phyloP scores from a whole-genome alignment of 1,284 basidiomycete species.

The Ustilago xerochloae region DNA sequence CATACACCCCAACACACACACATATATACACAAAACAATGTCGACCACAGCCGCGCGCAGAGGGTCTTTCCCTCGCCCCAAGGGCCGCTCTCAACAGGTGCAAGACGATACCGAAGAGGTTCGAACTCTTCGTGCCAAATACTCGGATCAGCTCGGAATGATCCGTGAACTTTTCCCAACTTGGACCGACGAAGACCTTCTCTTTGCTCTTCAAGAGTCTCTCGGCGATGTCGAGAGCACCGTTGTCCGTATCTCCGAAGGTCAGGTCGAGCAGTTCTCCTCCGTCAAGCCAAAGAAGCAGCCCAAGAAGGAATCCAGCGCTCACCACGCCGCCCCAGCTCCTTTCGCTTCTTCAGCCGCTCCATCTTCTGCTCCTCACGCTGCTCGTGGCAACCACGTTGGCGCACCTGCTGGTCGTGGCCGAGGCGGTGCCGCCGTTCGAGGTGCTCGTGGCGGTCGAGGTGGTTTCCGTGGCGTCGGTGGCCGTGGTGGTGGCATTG shows the following conservation, averaged over 20 bases:
- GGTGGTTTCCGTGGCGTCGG: slow-evolving; percentile 57
- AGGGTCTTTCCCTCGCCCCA: slow-evolving; percentile 52
- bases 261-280: slow-evolving; percentile 83
- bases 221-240: slow-evolving; percentile 80
- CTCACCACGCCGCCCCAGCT: slow-evolving; percentile 23
- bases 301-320: slow-evolving; percentile 57
- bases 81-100: slow-evolving; percentile 47
- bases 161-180: slow-evolving; percentile 81
- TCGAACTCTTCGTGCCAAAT: slow-evolving; percentile 60
- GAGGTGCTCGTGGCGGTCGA: slow-evolving; percentile 58
- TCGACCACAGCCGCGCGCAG: slow-evolving; percentile 52
- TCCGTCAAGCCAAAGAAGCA: slow-evolving; percentile 85
- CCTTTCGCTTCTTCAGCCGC: slow-evolving; percentile 13
- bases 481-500: slow-evolving; percentile 53
- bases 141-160: slow-evolving; percentile 71
- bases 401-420: slow-evolving; percentile 49
- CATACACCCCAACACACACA: slow-evolving; percentile 7
- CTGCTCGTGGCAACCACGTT: slow-evolving; percentile 42
- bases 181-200: slow-evolving; percentile 84
- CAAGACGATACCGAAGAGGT: slow-evolving; percentile 67
- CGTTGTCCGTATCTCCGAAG: slow-evolving; percentile 81
- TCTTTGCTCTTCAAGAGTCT: slow-evolving; percentile 78
- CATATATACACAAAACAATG: slow-evolving; percentile 40
- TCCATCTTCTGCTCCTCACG: slow-evolving; percentile 24
- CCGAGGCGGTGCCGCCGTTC: slow-evolving; percentile 48